A percentile compares a stretch with the other conserved stretches of the same genome.
Conservation (phyloP, 2,329 filamentous ascomycete species). For the Trichoderma sp. region DNA sequence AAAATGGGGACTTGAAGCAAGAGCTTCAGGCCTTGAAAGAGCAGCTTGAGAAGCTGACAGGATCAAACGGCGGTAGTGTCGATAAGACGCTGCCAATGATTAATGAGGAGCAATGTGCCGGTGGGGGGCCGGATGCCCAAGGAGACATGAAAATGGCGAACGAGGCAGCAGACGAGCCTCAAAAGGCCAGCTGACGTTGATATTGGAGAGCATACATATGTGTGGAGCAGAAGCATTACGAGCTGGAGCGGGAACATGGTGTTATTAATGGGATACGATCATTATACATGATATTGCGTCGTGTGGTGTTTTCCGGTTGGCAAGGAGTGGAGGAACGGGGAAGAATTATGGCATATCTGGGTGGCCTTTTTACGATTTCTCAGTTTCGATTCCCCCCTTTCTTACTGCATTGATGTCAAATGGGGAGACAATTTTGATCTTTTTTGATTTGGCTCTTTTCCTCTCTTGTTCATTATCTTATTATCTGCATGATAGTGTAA, state of each 20-base stretch:
- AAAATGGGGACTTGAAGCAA: slow-evolving; percentile 68
- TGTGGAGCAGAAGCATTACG: neutral
- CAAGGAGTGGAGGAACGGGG: neutral
- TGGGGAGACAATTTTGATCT: neutral
- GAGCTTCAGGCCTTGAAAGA: slow-evolving; percentile 49
- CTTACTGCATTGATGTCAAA: slow-evolving; percentile 1
- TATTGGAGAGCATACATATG: neutral
- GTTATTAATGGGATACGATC: slow-evolving; percentile 10
- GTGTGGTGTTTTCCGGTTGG: neutral
- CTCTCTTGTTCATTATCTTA: neutral
- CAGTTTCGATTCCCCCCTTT: neutral
- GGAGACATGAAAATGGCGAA: slow-evolving; percentile 1
- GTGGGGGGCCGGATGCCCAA: neutral
- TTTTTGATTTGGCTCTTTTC: neutral
- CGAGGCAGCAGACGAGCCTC: neutral
- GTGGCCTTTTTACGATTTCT: neutral
- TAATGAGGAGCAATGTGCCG: neutral
- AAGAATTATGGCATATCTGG: slow-evolving; percentile 11
- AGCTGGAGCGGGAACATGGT: neutral
- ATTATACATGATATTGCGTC: slow-evolving; percentile 11
- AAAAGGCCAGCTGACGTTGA: slow-evolving; percentile 8
- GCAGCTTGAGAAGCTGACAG: slow-evolving; percentile 36
- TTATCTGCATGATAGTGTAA: slow-evolving; percentile 21
- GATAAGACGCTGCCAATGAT: slow-evolving; percentile 5
- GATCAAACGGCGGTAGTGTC: neutral